Evolutionary conservation across 805 yeast genomes (phyloP), one percentile per base, ranked within the genome.

Genomic region (Starmerella sp.): DNA sequence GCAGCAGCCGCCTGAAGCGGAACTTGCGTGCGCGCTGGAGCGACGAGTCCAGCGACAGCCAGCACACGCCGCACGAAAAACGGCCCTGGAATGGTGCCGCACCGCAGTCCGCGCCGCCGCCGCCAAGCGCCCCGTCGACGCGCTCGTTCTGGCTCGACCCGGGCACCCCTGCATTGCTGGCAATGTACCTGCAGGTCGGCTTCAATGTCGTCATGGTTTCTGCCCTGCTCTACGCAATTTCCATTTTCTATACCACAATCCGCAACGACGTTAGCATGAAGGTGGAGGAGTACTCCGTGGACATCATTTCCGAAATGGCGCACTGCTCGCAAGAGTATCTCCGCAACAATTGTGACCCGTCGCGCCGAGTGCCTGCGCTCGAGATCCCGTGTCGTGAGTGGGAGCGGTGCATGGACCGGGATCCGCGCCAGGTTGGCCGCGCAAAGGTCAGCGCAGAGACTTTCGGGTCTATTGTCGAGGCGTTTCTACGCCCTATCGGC

Each of bases 341-440:
- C 13, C 68, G 81, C 32, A 90, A 91, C 68, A 78, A 82, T 60
- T 91, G 98, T 66, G 63, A 65, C 60, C 73, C 73, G 10, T 74
- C 78, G 1, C 78, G 79, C 4, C 72, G 91, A 13, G 90, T 82
- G 0, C 96, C 95, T 0, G 89, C 87, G 0, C 67, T 88, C 15
- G 93, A 84, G 62, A 68, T 70, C 1, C 71, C 78, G 13, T 91
- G 98, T 68, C 72, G 76, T 37, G 75, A 74, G 37, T 87, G 95
- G 93, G 83, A 79, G 57, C 77, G 76, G 55, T 93, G 98, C 67
- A 86, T 87, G 89, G 79, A 82, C 62, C 71, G 82, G 49, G 91
- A 87, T 59, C 90, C 95, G 9, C 76, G 77, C 4, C 69, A 68
- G 1, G 75, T 82, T 11, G 90, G 86, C 4, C 76, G 80, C 49